Conservation (phyloP, 2,329 filamentous ascomycete species). For the Penicillium palitans region DNA sequence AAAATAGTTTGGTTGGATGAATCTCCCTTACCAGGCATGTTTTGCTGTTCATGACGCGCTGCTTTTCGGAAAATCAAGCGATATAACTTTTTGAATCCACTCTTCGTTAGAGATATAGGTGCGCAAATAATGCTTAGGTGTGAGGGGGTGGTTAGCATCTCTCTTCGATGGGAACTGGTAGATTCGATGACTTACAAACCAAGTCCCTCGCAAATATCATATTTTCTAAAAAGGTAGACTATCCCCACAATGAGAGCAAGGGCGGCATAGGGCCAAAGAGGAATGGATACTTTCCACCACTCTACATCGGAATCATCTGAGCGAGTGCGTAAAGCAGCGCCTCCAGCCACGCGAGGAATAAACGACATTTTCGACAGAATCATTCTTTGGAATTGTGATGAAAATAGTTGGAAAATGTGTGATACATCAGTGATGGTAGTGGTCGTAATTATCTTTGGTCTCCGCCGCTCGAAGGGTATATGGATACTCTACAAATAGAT, state of each 20-base stretch:
- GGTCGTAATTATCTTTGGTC: neutral
- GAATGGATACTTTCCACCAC: too few relatives aligned
- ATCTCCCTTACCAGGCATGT: neutral
- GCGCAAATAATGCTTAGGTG: neutral
- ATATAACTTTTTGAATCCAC: neutral
- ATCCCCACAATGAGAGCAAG: neutral
- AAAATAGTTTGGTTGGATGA: neutral
- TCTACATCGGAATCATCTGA: neutral
- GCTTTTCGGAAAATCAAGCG: neutral
- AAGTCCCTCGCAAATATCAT: neutral
- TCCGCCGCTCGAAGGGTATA: neutral
- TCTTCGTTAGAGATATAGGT: neutral
- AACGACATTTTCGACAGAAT: neutral
- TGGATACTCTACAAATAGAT: neutral
- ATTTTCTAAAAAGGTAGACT: too few relatives aligned
- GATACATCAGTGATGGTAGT: neutral
- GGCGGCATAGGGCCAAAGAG: accelerated
- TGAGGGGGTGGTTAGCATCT: neutral
- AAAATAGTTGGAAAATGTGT: neutral
- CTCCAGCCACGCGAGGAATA: neutral
- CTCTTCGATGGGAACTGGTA: neutral
- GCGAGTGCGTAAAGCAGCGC: neutral
- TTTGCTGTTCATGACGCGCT: neutral
- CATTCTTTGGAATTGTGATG: neutral
- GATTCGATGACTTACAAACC: neutral